Evolutionary conservation across 495 filamentous ascomycete genomes (phyloP).

Genomic region (Cairneyella variabilis): DNA sequence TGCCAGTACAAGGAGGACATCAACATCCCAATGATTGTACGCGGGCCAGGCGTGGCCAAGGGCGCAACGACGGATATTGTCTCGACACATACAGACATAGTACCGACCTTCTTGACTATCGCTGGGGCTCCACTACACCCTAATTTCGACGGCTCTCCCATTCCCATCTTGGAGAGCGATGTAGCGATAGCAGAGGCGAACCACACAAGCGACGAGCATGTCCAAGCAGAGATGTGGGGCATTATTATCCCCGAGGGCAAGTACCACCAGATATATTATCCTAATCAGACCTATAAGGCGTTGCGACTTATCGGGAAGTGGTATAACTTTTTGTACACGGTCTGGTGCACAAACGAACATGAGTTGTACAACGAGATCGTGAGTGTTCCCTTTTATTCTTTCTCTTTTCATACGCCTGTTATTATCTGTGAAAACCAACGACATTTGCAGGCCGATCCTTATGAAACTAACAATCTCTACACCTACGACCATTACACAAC

Average conservation of each 20-base stretch:
- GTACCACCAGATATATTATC: slow-evolving; percentile 21
- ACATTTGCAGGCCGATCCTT: slow-evolving; percentile 49
- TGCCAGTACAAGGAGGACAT: slow-evolving; percentile 66
- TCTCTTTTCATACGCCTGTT: neutral
- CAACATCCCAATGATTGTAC: slow-evolving; percentile 56
- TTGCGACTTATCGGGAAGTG: slow-evolving; percentile 43
- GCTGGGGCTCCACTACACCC: slow-evolving; percentile 33
- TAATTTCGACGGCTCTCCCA: slow-evolving; percentile 12
- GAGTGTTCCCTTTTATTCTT: too few relatives aligned
- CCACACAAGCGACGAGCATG: slow-evolving; percentile 54
- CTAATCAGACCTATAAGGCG: slow-evolving; percentile 58
- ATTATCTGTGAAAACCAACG: too few relatives aligned
- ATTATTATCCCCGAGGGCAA: slow-evolving; percentile 41
- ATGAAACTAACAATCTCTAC: slow-evolving; percentile 53
- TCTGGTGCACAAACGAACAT: slow-evolving; percentile 60
- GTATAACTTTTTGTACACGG: slow-evolving; percentile 56
- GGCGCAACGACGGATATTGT: slow-evolving; percentile 39
- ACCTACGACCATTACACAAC: neutral
- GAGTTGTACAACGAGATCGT: slow-evolving; percentile 57
- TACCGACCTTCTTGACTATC: slow-evolving; percentile 55
- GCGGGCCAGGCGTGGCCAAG: slow-evolving; percentile 50
- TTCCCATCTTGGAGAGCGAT: slow-evolving; percentile 50
- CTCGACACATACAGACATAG: slow-evolving; percentile 61
- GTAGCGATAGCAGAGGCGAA: slow-evolving; percentile 17
- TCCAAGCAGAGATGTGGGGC: slow-evolving; percentile 59